Percentiles rank a stretch among this genome's conserved stretches.
Evolutionary conservation across 192 early-diverging fungal species (phyloP).

Genomic region (Coemansia sp.): DNA sequence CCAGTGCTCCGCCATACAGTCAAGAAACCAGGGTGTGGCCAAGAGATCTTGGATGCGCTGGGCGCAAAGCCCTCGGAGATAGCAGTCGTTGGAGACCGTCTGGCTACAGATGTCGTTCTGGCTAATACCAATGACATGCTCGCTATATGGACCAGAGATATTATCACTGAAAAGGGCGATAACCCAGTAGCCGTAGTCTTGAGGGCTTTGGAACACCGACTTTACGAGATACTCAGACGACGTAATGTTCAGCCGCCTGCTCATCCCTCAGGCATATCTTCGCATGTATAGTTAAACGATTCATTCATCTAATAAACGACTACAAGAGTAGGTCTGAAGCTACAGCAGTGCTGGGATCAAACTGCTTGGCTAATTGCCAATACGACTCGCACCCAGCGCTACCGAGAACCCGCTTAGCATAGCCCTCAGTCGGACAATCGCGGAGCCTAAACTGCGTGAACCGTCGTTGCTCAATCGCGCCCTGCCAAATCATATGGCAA

Average conservation of each 20-base stretch:
- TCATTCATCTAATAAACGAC: not conserved
- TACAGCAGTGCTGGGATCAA: constrained; percentile 13
- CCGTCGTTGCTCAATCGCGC: constrained; percentile 71
- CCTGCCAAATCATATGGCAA: constrained; percentile 95
- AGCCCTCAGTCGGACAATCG: constrained; percentile 71
- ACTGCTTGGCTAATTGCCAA: constrained; percentile 80
- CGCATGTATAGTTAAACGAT: not conserved
- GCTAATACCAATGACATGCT: constrained; percentile 75
- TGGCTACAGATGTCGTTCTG: constrained; percentile 84
- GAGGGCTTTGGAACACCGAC: constrained; percentile 30
- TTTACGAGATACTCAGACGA: constrained; percentile 14
- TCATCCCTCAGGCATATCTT: not conserved
- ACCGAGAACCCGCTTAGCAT: constrained; percentile 72
- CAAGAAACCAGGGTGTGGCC: constrained; percentile 77
- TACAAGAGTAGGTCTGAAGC: constrained; percentile 1
- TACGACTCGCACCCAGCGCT: constrained; percentile 75
- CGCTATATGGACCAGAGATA: constrained; percentile 68
- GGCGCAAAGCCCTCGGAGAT: constrained; percentile 51
- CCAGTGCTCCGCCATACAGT: constrained; percentile 60
- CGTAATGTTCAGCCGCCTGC: not conserved
- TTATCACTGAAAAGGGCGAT: constrained; percentile 76
- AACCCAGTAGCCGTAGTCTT: constrained; percentile 65
- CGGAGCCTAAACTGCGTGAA: constrained; percentile 80
- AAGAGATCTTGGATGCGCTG: constrained; percentile 61
- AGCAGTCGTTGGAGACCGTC: constrained; percentile 84